Conservation (phyloP, 140 eudicot species). For the Cichorium intybus region DNA sequence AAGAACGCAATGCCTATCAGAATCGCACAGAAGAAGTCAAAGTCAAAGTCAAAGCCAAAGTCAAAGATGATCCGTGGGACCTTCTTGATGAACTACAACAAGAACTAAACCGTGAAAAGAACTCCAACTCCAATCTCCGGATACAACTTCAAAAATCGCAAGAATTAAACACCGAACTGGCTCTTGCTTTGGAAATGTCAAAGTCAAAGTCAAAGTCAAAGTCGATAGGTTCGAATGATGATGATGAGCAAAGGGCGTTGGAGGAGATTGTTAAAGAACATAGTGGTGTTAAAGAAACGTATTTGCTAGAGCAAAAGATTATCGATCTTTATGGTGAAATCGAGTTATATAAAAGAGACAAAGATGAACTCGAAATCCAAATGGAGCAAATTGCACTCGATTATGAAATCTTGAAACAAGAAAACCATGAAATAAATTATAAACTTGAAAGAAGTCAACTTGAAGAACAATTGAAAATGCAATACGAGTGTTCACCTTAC, state of each 20-base stretch:
- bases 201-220: constrained; percentile 50
- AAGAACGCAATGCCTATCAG: constrained; percentile 57
- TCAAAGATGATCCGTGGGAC: constrained; percentile 62
- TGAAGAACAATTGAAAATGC: constrained; percentile 81
- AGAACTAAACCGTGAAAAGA: constrained; percentile 70
- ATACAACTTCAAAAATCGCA: constrained; percentile 70
- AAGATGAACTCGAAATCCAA: constrained; percentile 88
- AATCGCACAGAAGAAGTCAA: constrained; percentile 46
- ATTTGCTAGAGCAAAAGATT: constrained; percentile 70
- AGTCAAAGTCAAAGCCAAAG: constrained; percentile 44
- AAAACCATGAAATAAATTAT: constrained; percentile 69
- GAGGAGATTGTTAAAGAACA: constrained; percentile 83
- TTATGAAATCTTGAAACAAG: constrained; percentile 93
- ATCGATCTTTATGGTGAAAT: constrained; percentile 60
- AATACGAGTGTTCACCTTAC: constrained; percentile 73
- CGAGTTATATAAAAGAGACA: constrained; percentile 71
- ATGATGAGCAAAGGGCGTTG: constrained; percentile 80
- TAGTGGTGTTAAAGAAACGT: constrained; percentile 53
- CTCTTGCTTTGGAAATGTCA: constrained; percentile 67
- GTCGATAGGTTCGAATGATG: constrained; percentile 38
- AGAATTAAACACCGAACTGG: constrained; percentile 67
- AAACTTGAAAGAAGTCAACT: constrained; percentile 73
- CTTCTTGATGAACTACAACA: constrained; percentile 68
- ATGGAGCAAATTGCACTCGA: constrained; percentile 95
- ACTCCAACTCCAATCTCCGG: constrained; percentile 56